Evolutionary conservation across 1,139 yeast species (phyloP), one percentile per base, ranked within the genome.

Genomic region (Eremothecium gossypii): DNA sequence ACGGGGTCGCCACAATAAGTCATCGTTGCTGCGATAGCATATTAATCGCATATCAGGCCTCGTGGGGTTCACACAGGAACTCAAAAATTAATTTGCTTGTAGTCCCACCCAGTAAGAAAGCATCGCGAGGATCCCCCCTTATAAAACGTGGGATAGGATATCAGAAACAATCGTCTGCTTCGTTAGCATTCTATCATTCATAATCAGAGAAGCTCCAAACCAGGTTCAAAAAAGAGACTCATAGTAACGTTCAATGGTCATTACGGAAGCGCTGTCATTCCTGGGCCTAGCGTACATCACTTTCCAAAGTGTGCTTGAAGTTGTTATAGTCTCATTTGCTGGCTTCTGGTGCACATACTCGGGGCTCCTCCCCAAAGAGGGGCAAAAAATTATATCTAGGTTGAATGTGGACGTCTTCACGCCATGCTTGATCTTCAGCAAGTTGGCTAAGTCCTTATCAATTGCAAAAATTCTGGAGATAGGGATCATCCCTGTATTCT

Each of bases 391-490:
- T 26, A 69, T 82, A 20, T 74, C 83, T 2, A 66, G 70, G 41
- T 65, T 82, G 33, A 82, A 81, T 56, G 87, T 82, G 31, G 86
- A 81, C 57, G 61, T 82, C 42, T 81, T 82, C 64, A 82, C 91
- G 10, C 91, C 91, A 9, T 81, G 85, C 49, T 71, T 82, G 68
- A 82, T 82, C 52, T 81, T 81, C 57, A 71, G 82, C 50, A 81
- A 81, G 60, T 67, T 82, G 50, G 89, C 87, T 2, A 77, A 81
- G 10, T 75, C 84, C 8, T 61, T 82, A 39, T 76, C 83, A 4
- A 59, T 81, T 49, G 69, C 75, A 48, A 81, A 79, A 58, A 68
- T 81, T 62, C 59, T 77, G 36, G 87, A 81, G 52, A 71, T 82
- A 44, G 68, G 77, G 38, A 67, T 80, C 41, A 80, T 82, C 40